Percentiles rank a stretch among this genome's conserved stretches.
These are phyloP conservation scores for Pachyrhizus erosus DNA, from an alignment of 306 rosid genomes.

Conservation along the genomic window DNA sequence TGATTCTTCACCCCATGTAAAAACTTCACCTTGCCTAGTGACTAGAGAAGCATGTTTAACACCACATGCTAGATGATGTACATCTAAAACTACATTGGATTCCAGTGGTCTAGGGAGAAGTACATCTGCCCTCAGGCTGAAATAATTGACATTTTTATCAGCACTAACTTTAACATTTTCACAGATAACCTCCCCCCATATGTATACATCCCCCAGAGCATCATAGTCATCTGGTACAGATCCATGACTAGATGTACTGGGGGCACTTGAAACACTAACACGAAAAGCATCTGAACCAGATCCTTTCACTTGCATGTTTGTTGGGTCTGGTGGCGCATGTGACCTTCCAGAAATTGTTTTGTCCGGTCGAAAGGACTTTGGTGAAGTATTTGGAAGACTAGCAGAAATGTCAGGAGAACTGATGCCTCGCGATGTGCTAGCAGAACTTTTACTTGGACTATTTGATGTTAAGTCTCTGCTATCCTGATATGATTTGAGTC, in stretches of 20 bases:
- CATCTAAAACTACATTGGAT: slow-evolving; percentile 86
- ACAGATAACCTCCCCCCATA: slow-evolving; percentile 94
- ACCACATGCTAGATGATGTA: slow-evolving; percentile 91
- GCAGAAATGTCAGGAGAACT: slow-evolving; percentile 80
- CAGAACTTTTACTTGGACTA: slow-evolving; percentile 83
- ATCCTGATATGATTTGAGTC: slow-evolving; percentile 74
- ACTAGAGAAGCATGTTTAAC: slow-evolving; percentile 91
- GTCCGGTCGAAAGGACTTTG: slow-evolving; percentile 60
- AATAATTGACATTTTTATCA: slow-evolving; percentile 63
- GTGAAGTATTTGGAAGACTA: slow-evolving; percentile 65
- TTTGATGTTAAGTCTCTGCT: slow-evolving; percentile 80
- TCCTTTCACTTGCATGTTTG: slow-evolving; percentile 95
- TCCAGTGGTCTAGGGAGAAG: slow-evolving; percentile 93
- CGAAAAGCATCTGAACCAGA: slow-evolving; percentile 94
- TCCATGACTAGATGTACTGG: slow-evolving; percentile 98
- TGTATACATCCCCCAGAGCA: slow-evolving; percentile 92
- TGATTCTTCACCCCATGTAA: slow-evolving; percentile 99
- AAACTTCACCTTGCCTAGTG: slow-evolving; percentile 95
- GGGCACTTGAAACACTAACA: slow-evolving; percentile 99
- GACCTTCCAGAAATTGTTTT: slow-evolving; percentile 71
- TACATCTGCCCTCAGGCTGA: slow-evolving; percentile 78
- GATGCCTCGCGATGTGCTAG: slow-evolving; percentile 65
- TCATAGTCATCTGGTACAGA: slow-evolving; percentile 96
- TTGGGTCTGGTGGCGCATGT: slow-evolving; percentile 74
- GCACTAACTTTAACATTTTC: slow-evolving; percentile 76